Evolutionary conservation across 2,329 filamentous ascomycete species (phyloP).

Genomic region (Penicillium capsulatum): DNA sequence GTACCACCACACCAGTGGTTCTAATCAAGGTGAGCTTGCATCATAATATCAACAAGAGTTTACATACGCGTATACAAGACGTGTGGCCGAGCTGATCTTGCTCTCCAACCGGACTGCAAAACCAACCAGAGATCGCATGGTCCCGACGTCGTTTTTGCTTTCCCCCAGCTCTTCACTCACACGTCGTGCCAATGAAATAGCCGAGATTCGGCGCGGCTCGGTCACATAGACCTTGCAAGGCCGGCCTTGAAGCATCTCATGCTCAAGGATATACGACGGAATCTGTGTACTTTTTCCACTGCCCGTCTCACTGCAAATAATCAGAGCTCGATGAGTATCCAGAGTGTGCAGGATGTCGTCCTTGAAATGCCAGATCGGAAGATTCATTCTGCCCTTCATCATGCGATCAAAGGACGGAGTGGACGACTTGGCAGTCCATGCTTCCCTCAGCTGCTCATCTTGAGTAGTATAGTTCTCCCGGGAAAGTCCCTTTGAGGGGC

Average conservation of each 20-base stretch:
- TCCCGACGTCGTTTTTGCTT: constrained; percentile 74
- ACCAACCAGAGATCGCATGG: constrained; percentile 76
- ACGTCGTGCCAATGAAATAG: constrained; percentile 85
- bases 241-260: constrained; percentile 74
- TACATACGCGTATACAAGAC: constrained; percentile 81
- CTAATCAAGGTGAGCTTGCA: constrained; percentile 21
- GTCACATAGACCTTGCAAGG: constrained; percentile 93
- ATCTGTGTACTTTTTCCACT: constrained; percentile 97
- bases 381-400: constrained; percentile 69
- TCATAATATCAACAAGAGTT: background rate
- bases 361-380: constrained; percentile 87
- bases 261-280: constrained; percentile 87
- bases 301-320: constrained; percentile 94
- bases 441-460: constrained; percentile 44
- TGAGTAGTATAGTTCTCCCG: constrained; percentile 21
- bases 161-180: constrained; percentile 96
- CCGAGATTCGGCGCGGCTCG: constrained; percentile 90
- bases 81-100: constrained; percentile 74
- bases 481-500: constrained; percentile 21
- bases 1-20: constrained; percentile 82
- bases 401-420: constrained; percentile 66
- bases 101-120: constrained; percentile 93
- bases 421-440: constrained; percentile 52
- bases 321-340: constrained; percentile 76
- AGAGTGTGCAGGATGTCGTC: constrained; percentile 73